phyloP scores from a whole-genome alignment of 257 asterid species.

The Pogostemon cablin region DNA sequence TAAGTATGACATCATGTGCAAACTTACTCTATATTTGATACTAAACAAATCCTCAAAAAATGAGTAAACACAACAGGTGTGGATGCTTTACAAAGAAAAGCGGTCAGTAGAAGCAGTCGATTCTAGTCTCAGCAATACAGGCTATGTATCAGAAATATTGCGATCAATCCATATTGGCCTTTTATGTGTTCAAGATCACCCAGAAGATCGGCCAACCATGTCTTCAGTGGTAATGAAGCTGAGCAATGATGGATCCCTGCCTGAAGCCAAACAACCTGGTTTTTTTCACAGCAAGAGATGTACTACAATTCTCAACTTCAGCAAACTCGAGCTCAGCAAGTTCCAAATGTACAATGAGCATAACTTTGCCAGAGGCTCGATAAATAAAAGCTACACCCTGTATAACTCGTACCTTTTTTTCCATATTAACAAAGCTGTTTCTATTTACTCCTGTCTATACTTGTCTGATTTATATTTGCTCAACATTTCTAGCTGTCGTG shows the following conservation, averaged over 20 bases:
- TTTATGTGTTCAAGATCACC: constrained; percentile 36
- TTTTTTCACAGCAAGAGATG: constrained; percentile 33
- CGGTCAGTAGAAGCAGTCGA: constrained; percentile 34
- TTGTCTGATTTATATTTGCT: too few species aligned
- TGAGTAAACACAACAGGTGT: constrained; percentile 33
- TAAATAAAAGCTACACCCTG: neutral
- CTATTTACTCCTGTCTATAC: too few species aligned
- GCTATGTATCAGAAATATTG: constrained; percentile 15
- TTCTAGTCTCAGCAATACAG: neutral
- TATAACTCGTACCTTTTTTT: too few species aligned
- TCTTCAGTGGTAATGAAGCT: constrained; percentile 34
- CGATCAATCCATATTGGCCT: constrained; percentile 37
- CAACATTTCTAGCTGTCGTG: too few species aligned
- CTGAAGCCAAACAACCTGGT: constrained; percentile 34
- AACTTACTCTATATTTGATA: neutral
- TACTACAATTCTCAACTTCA: neutral
- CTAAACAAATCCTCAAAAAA: neutral
- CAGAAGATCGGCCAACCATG: constrained; percentile 41
- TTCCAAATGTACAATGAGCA: constrained; percentile 7
- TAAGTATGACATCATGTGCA: constrained; percentile 20
- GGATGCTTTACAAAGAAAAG: constrained; percentile 43
- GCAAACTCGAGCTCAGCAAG: neutral
- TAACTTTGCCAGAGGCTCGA: constrained; percentile 8
- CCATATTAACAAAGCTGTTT: too few species aligned
- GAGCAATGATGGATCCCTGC: constrained; percentile 33